Conservation (phyloP, 371 early-diverging fungal species). For the Lichtheimia hyalospora region DNA sequence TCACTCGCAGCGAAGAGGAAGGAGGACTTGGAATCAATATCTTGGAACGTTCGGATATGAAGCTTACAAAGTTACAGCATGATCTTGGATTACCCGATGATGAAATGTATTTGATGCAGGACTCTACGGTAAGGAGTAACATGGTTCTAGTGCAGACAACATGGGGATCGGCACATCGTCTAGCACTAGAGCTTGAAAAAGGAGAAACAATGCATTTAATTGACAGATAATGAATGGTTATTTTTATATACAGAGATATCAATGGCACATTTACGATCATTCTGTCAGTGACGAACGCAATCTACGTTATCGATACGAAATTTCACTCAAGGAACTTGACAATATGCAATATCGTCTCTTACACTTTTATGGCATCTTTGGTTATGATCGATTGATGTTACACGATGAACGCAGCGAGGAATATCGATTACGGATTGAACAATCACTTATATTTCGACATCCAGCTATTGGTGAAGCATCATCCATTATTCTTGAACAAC, state of each 20-base stretch:
- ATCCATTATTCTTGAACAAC: constrained; percentile 21
- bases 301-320: constrained; percentile 24
- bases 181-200: neutral
- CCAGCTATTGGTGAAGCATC: constrained; percentile 22
- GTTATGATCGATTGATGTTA: constrained; percentile 22
- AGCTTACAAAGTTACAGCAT: constrained; percentile 15
- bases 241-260: constrained; percentile 19
- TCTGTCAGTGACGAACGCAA: constrained; percentile 11
- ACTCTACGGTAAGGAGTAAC: constrained; percentile 21
- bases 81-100: constrained; percentile 15
- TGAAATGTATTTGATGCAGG: constrained; percentile 29
- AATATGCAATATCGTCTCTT: constrained; percentile 20
- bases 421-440: constrained; percentile 23
- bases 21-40: constrained; percentile 26
- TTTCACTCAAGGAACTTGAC: constrained; percentile 16
- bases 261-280: constrained; percentile 25
- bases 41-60: constrained; percentile 26
- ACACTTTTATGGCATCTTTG: constrained; percentile 33
- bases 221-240: neutral
- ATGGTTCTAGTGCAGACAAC: neutral
- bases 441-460: constrained; percentile 24
- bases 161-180: too few relatives aligned
- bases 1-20: constrained; percentile 17
- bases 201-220: neutral
- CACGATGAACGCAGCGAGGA: constrained; percentile 16